Conservation (phyloP, 768 basidiomycete genomes). For the Hortiboletus flavorubellus region DNA sequence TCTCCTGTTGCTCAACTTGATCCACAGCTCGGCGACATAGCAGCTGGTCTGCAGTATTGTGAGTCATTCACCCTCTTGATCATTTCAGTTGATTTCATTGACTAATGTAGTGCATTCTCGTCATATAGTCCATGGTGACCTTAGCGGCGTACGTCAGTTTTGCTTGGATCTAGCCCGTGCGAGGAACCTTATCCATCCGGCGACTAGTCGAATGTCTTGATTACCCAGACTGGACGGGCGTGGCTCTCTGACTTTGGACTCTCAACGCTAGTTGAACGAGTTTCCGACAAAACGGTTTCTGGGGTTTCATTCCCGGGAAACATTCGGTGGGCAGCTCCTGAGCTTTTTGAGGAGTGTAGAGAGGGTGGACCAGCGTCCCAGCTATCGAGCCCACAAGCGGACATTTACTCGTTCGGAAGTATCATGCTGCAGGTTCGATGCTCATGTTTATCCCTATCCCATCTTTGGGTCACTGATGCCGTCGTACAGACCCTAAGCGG, state of each 20-base stretch:
- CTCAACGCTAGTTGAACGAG: slow-evolving; percentile 14
- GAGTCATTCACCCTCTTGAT: not conserved
- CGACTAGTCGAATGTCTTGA: slow-evolving; percentile 23
- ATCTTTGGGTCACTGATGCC: not conserved
- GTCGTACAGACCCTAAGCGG: slow-evolving; percentile 20
- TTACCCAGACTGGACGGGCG: slow-evolving; percentile 9
- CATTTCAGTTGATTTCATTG: not conserved
- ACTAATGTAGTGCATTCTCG: slow-evolving; percentile 18
- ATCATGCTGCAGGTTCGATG: slow-evolving; percentile 27
- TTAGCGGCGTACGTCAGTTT: slow-evolving; percentile 32
- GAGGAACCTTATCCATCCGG: not conserved
- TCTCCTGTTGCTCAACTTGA: not conserved
- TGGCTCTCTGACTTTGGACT: slow-evolving; percentile 33
- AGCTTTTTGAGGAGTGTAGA: slow-evolving; percentile 12
- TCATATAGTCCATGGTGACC: slow-evolving; percentile 38
- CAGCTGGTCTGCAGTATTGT: slow-evolving; percentile 25
- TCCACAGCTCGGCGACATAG: slow-evolving; percentile 24
- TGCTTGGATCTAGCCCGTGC: not conserved
- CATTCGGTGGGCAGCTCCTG: slow-evolving; percentile 30
- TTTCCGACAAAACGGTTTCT: slow-evolving; percentile 1
- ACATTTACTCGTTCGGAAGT: slow-evolving; percentile 31
- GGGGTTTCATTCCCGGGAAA: slow-evolving; percentile 21
- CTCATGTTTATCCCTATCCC: not conserved
- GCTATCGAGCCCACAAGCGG: slow-evolving; percentile 12
- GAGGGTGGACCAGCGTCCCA: not conserved